Conservation (phyloP, 2,329 filamentous ascomycete species). For the Aspergillus brunneoviolaceus region DNA sequence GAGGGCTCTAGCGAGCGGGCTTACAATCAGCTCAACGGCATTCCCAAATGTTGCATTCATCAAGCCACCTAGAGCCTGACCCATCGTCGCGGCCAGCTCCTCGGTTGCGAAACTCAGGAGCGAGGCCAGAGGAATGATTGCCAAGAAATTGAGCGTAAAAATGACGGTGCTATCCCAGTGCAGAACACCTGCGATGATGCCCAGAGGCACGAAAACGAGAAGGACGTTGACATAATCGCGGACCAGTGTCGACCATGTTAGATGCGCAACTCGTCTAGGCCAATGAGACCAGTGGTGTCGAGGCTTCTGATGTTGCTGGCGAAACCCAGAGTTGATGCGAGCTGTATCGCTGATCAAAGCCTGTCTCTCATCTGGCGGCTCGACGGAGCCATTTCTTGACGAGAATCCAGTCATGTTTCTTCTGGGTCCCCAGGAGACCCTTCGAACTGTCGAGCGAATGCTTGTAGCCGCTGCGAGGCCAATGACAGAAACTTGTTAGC, state of each 20-base stretch:
- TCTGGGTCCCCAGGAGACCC: constrained; percentile 28
- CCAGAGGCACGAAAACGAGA: constrained; percentile 63
- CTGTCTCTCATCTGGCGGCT: constrained; percentile 35
- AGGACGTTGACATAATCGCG: constrained; percentile 60
- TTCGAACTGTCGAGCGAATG: constrained; percentile 32
- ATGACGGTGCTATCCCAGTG: constrained; percentile 57
- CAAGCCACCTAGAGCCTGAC: constrained; percentile 61
- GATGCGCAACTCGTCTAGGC: constrained; percentile 39
- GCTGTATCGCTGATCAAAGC: constrained; percentile 29
- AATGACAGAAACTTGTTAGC: constrained; percentile 11
- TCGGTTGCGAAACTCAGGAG: constrained; percentile 65
- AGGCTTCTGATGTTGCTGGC: constrained; percentile 33
- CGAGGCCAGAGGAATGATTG: constrained; percentile 62
- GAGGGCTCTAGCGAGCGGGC: constrained; percentile 56
- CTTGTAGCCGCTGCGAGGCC: constrained; percentile 25
- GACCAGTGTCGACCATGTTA: constrained; percentile 46
- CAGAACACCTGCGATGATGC: constrained; percentile 62
- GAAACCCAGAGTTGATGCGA: constrained; percentile 22
- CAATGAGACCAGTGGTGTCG: constrained; percentile 39
- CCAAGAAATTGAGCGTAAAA: constrained; percentile 64
- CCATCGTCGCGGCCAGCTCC: constrained; percentile 60
- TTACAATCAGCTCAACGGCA: constrained; percentile 67
- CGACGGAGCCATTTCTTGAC: constrained; percentile 29
- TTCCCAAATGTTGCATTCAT: constrained; percentile 68
- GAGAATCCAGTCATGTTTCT: constrained; percentile 32